Conservation (phyloP, 768 basidiomycete genomes). For the Omphalotus guepiniiformis region DNA sequence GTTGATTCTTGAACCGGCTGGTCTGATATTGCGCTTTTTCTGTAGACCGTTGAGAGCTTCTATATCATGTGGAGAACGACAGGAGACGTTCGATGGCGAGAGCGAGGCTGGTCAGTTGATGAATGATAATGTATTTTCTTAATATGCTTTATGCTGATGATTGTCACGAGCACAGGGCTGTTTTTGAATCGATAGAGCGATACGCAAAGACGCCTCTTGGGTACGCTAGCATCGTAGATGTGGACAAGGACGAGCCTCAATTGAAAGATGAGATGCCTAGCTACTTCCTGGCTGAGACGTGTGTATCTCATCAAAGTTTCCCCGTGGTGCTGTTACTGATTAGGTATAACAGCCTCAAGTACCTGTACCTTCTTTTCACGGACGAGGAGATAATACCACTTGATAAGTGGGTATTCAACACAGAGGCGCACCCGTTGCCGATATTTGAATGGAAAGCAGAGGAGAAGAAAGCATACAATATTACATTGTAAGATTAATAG, state of each 20-base stretch:
- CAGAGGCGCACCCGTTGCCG: slow-evolving; percentile 70
- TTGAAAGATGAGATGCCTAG: slow-evolving; percentile 51
- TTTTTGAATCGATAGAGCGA: slow-evolving; percentile 46
- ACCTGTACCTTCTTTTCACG: slow-evolving; percentile 61
- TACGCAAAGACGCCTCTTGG: slow-evolving; percentile 40
- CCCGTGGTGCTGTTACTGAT: not conserved
- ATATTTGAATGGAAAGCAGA: slow-evolving; percentile 54
- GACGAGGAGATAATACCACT: slow-evolving; percentile 50
- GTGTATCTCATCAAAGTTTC: not conserved
- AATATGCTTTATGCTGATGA: not conserved
- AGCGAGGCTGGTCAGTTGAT: slow-evolving; percentile 45
- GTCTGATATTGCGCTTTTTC: not conserved
- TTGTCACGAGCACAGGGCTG: slow-evolving; percentile 19
- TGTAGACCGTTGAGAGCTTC: slow-evolving; percentile 47
- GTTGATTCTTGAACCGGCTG: not conserved
- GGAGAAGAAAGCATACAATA: slow-evolving; percentile 44
- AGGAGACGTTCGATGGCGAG: slow-evolving; percentile 45
- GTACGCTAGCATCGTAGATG: slow-evolving; percentile 39
- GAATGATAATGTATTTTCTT: slow-evolving; percentile 12
- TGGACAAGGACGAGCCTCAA: slow-evolving; percentile 26
- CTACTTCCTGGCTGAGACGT: slow-evolving; percentile 43
- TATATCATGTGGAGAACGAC: slow-evolving; percentile 53
- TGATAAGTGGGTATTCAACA: slow-evolving; percentile 59
- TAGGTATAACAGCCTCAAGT: slow-evolving; percentile 38
- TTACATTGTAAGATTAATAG: no score